Conservation (phyloP, 768 basidiomycete species). For the Termitomyces sp. region DNA sequence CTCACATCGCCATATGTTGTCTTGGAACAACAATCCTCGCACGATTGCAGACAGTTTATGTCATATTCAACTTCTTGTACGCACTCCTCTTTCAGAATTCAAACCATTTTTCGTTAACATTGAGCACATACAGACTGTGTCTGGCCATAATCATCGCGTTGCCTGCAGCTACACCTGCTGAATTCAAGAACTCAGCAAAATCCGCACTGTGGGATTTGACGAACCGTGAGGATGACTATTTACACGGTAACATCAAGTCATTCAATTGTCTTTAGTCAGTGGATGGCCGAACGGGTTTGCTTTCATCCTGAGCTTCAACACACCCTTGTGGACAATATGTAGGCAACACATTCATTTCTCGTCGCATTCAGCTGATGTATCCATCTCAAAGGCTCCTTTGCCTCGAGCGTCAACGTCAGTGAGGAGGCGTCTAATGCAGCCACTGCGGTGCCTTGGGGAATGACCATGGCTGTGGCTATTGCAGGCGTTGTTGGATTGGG, state of each 20-base stretch:
- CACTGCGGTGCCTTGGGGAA: slow-evolving; percentile 69
- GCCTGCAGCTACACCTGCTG: slow-evolving; percentile 59
- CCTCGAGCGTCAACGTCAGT: slow-evolving; percentile 65
- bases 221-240: slow-evolving; percentile 6
- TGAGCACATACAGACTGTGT: slow-evolving; percentile 44
- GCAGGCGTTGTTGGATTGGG: slow-evolving; percentile 64
- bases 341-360: slow-evolving; percentile 14
- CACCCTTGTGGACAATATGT: slow-evolving; percentile 47
- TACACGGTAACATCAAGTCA: not conserved
- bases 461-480: slow-evolving; percentile 54
- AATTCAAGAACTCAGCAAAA: slow-evolving; percentile 58
- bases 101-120: not conserved
- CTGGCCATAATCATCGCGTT: slow-evolving; percentile 68
- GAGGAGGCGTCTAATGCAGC: slow-evolving; percentile 74
- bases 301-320: slow-evolving; percentile 45
- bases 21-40: slow-evolving; percentile 69
- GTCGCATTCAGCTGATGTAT: not conserved
- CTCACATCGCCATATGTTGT: slow-evolving; percentile 65
- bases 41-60: slow-evolving; percentile 67
- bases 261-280: slow-evolving; percentile 35
- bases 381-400: slow-evolving; percentile 27
- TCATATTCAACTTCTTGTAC: slow-evolving; percentile 66
- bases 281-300: slow-evolving; percentile 62
- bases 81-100: slow-evolving; percentile 22
- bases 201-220: slow-evolving; percentile 32